These are phyloP conservation scores for Pneumocystis canis DNA, from an alignment of 1,139 yeast species.

Conservation along the genomic window DNA sequence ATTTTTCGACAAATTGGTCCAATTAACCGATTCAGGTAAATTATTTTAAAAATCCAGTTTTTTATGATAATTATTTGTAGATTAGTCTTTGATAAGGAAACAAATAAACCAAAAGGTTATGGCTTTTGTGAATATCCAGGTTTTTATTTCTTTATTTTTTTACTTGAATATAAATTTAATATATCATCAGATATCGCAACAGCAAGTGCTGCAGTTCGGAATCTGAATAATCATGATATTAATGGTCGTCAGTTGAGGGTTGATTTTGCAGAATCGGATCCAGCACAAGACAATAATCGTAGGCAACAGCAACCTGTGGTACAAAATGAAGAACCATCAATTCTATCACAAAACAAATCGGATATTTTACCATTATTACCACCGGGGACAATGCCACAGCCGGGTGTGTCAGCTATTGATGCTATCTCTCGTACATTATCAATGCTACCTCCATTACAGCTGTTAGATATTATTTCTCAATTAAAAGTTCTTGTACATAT, in stretches of 20 bases:
- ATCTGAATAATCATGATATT: slow-evolving; percentile 62
- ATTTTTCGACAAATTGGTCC: slow-evolving; percentile 50
- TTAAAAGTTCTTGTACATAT: slow-evolving; percentile 49
- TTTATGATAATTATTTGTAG: slow-evolving; percentile 34
- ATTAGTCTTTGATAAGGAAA: slow-evolving; percentile 69
- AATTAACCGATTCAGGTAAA: slow-evolving; percentile 28
- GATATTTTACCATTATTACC: slow-evolving; percentile 13
- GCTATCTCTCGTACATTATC: slow-evolving; percentile 46
- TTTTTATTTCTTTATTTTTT: slow-evolving; percentile 1
- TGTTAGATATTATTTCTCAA: slow-evolving; percentile 42
- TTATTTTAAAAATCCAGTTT: neutral
- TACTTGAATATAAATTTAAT: neutral
- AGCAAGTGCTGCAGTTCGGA: slow-evolving; percentile 82
- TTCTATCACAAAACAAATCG: slow-evolving; percentile 3
- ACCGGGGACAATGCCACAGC: slow-evolving; percentile 32
- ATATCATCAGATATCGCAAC: slow-evolving; percentile 39
- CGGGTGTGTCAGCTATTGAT: slow-evolving; percentile 42
- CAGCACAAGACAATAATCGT: slow-evolving; percentile 5
- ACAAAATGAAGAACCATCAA: slow-evolving; percentile 6
- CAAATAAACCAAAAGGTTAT: slow-evolving; percentile 84
- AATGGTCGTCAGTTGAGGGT: slow-evolving; percentile 64
- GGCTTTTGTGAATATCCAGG: slow-evolving; percentile 71
- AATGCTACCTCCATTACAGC: slow-evolving; percentile 43
- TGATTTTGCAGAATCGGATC: slow-evolving; percentile 29
- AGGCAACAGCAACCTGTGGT: slow-evolving; percentile 12